Evolutionary conservation across 176 grass and related monocot genomes (phyloP).

Genomic region (Aegilops umbellulata): DNA sequence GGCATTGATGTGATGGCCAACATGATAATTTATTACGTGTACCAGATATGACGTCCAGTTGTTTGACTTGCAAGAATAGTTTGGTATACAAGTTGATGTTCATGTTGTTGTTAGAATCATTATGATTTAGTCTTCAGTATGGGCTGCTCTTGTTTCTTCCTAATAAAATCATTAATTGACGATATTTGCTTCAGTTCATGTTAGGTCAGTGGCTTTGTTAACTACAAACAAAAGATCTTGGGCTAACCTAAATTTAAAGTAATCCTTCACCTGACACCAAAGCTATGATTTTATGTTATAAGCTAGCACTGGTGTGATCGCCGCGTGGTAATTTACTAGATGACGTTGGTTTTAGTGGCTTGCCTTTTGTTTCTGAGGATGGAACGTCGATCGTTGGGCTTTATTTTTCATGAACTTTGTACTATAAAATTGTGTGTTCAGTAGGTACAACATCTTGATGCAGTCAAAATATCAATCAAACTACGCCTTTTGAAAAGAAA

Average conservation of each 20-base stretch:
- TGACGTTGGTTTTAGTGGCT: too few species aligned
- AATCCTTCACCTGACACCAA: background rate
- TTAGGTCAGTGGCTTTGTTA: background rate
- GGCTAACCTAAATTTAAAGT: background rate
- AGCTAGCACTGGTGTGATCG: background rate
- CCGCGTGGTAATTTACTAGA: background rate
- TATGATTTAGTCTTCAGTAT: background rate
- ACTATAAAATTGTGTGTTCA: too few species aligned
- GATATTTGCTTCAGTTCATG: background rate
- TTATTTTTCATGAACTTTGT: too few species aligned
- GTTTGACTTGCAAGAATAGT: background rate
- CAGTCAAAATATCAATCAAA: too few species aligned
- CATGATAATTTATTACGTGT: too few species aligned
- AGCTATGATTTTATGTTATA: background rate
- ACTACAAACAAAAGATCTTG: background rate
- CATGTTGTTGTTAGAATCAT: too few species aligned
- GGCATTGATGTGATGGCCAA: too few species aligned
- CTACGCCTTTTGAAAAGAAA: too few species aligned
- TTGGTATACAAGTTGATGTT: background rate
- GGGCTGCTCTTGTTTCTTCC: background rate
- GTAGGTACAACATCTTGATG: too few species aligned
- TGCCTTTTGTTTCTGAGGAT: too few species aligned
- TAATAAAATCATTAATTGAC: background rate
- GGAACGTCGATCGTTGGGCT: too few species aligned
- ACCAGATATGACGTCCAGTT: too few species aligned